phyloP scores from a whole-genome alignment of 768 basidiomycete genomes.

The Pleurotus eryngii region DNA sequence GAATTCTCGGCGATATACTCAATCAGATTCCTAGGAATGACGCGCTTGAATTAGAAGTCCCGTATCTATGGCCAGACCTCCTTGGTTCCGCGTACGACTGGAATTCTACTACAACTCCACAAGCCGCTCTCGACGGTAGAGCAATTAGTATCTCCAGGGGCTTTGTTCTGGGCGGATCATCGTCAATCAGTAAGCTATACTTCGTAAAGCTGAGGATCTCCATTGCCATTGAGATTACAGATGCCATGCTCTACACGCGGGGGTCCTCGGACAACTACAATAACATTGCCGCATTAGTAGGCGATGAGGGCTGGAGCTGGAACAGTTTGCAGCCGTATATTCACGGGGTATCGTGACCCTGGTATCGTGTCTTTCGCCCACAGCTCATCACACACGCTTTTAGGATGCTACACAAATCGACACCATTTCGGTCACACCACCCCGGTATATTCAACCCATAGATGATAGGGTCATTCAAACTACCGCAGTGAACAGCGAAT shows the following conservation, averaged over 20 bases:
- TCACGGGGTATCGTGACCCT: constrained; percentile 14
- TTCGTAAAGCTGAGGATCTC: background rate
- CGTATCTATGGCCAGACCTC: constrained; percentile 8
- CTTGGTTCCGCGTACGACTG: constrained; percentile 22
- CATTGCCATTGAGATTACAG: constrained; percentile 11
- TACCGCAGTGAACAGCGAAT: constrained; percentile 20
- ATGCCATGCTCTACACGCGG: constrained; percentile 23
- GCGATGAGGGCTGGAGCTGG: constrained; percentile 27
- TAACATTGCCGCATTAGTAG: constrained; percentile 17
- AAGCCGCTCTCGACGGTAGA: constrained; percentile 22
- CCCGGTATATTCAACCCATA: constrained; percentile 15
- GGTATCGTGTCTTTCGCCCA: background rate
- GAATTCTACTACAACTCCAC: constrained; percentile 32
- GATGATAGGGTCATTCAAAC: constrained; percentile 20
- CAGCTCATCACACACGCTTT: background rate
- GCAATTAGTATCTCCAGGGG: constrained; percentile 23
- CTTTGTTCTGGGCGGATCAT: constrained; percentile 27
- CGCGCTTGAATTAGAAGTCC: constrained; percentile 11
- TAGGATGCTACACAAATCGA: too few relatives aligned
- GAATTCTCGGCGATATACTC: too few relatives aligned
- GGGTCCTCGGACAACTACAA: constrained; percentile 24
- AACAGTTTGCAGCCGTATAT: constrained; percentile 18
- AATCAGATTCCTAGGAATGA: too few relatives aligned
- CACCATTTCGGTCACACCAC: constrained; percentile 15
- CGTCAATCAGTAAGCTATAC: constrained; percentile 25